These are phyloP conservation scores for Ustilago loliicola DNA, from an alignment of 1,284 basidiomycete genomes.

Conservation along the genomic window DNA sequence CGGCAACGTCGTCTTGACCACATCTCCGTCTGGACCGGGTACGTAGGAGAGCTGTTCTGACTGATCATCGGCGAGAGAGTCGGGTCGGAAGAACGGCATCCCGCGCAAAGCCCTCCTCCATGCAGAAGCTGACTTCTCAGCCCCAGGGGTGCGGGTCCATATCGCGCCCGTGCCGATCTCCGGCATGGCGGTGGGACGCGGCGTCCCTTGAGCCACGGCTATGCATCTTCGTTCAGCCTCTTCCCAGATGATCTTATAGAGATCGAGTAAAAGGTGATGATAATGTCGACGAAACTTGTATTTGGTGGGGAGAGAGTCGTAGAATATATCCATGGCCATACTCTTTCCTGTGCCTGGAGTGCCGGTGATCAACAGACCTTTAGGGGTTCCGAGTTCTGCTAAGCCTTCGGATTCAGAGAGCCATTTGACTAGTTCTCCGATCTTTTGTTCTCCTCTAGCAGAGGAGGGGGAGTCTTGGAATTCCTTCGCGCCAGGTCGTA, in stretches of 20 bases:
- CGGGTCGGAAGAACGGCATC: conserved; percentile 62
- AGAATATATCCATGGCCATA: conserved; percentile 79
- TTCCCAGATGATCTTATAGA: conserved; percentile 78
- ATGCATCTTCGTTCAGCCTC: conserved; percentile 73
- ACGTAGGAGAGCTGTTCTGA: conserved; percentile 29
- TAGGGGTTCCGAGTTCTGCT: conserved; percentile 75
- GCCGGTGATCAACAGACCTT: conserved; percentile 74
- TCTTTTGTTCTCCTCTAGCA: conserved; percentile 35
- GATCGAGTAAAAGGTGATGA: conserved; percentile 78
- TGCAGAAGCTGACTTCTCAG: conserved; percentile 13
- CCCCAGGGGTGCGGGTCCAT: conserved; percentile 68
- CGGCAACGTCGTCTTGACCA: conserved; percentile 68
- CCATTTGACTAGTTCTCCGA: conserved; percentile 73
- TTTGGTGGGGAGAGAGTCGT: conserved; percentile 75
- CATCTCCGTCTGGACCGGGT: conserved; percentile 50
- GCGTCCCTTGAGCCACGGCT: conserved; percentile 49
- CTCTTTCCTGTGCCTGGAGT: conserved; percentile 76
- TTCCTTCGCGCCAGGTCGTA: conserved; percentile 18
- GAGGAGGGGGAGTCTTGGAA: conserved; percentile 35
- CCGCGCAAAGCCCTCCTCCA: conserved; percentile 49
- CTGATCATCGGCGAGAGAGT: conserved; percentile 37
- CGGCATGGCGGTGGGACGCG: conserved; percentile 49
- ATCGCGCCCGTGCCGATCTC: conserved; percentile 61
- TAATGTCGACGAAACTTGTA: conserved; percentile 79
- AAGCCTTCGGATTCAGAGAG: conserved; percentile 77